phyloP scores from a whole-genome alignment of 768 basidiomycete genomes.

The Termitomyces sp. region DNA sequence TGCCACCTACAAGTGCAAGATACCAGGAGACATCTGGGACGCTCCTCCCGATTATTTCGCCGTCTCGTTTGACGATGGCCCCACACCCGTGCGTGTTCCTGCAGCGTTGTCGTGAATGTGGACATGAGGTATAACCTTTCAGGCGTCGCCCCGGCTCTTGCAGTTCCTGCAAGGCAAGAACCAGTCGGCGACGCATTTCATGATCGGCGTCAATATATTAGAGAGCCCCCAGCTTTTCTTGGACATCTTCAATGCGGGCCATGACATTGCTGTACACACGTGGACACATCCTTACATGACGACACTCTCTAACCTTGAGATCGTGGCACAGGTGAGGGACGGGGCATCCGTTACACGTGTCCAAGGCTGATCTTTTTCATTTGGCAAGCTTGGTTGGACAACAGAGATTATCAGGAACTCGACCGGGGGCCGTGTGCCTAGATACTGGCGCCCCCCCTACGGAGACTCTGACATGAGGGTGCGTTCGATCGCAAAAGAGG shows the following conservation, averaged over 20 bases:
- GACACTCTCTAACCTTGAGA: constrained; percentile 57
- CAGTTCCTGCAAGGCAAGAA: constrained; percentile 63
- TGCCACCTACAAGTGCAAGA: constrained; percentile 62
- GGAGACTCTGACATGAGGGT: constrained; percentile 84
- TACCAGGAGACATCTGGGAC: constrained; percentile 64
- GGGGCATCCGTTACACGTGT: not conserved
- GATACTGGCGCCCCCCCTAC: constrained; percentile 86
- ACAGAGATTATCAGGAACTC: constrained; percentile 74
- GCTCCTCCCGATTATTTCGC: constrained; percentile 66
- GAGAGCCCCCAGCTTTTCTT: constrained; percentile 49
- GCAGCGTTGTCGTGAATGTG: not conserved
- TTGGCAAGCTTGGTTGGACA: constrained; percentile 70
- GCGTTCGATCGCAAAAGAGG: constrained; percentile 76
- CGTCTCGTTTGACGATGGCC: constrained; percentile 79
- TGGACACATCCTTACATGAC: constrained; percentile 83
- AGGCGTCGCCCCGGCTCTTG: constrained; percentile 46
- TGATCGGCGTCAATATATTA: constrained; percentile 80
- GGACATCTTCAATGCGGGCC: constrained; percentile 38
- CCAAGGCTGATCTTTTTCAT: not conserved
- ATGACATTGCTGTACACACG: constrained; percentile 52
- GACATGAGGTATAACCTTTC: not conserved
- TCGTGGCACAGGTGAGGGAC: constrained; percentile 54
- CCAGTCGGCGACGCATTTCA: constrained; percentile 77
- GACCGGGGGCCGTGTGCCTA: constrained; percentile 63
- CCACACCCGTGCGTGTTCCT: constrained; percentile 34